These are phyloP conservation scores for Curvularia eragrostidis DNA, from an alignment of 2,329 filamentous ascomycete species.

Conservation along the genomic window DNA sequence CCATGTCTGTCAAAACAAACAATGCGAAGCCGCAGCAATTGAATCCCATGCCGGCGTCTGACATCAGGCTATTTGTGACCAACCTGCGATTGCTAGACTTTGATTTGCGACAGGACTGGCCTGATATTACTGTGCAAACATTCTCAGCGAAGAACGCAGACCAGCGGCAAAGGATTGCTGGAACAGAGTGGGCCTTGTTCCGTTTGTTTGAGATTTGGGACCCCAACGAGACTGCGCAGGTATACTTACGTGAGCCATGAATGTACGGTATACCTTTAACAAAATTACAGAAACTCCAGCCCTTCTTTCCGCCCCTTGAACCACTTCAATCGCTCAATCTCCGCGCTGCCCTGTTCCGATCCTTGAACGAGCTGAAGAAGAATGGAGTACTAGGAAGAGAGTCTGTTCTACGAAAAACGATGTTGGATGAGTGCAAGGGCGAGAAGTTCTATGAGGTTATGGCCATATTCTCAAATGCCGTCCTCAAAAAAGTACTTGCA, in stretches of 20 bases:
- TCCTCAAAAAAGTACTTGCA: slow-evolving; percentile 72
- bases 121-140: slow-evolving; percentile 71
- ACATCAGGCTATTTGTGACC: slow-evolving; percentile 70
- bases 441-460: slow-evolving; percentile 89
- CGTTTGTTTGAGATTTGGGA: slow-evolving; percentile 87
- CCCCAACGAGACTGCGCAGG: slow-evolving; percentile 73
- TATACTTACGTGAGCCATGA: slow-evolving; percentile 46
- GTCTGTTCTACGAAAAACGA: slow-evolving; percentile 83
- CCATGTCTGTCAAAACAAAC: slow-evolving; percentile 44
- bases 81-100: slow-evolving; percentile 85
- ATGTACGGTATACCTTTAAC: slow-evolving; percentile 6
- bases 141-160: slow-evolving; percentile 75
- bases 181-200: slow-evolving; percentile 90
- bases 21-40: slow-evolving; percentile 25
- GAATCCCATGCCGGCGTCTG: slow-evolving; percentile 36
- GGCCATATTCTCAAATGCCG: slow-evolving; percentile 80
- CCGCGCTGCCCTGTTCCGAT: slow-evolving; percentile 80
- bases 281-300: slow-evolving; percentile 73
- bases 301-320: slow-evolving; percentile 89
- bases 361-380: slow-evolving; percentile 86
- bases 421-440: slow-evolving; percentile 95
- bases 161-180: slow-evolving; percentile 81
- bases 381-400: slow-evolving; percentile 82
- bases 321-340: slow-evolving; percentile 91
- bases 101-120: slow-evolving; percentile 79